Evolutionary conservation across 2,329 filamentous ascomycete genomes (phyloP), one percentile per base, ranked within the genome.

Genomic region (Emmonsiellopsis sp.): DNA sequence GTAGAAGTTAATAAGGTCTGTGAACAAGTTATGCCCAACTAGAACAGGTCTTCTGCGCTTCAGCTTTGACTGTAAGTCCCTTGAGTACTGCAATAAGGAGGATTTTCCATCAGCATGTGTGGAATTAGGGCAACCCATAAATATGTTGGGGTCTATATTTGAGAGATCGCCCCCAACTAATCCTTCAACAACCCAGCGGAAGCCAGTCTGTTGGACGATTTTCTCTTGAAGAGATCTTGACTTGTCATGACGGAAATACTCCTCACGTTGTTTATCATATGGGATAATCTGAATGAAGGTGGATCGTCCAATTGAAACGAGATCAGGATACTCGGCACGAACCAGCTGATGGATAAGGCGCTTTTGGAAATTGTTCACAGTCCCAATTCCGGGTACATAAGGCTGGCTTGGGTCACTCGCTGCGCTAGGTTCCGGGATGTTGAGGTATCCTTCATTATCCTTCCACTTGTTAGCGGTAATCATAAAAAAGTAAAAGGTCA

Each of bases 311-410:
- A 70, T 62, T 2, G 72, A 69, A 34, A 68, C 68, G 44, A 76
- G 58, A 21, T 56, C 59, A 1, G 72, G 71, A 53, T 71, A 87
- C 58, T 86, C 83, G 11, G 75, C 76, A 10, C 81, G 75, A n/a
- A 87, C 75, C 10, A 86, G 71, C 59, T 86, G 83, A 61, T 87
- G 80, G 0, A 87, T 75, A 5, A 87, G 71, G 36, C 81, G 75
- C 63, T 83, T 81, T 62, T 87, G 83, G 59, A 80, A 86, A 0
- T 76, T 74, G 55, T 76, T 81, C 31, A 84, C 62, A 1, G 53
- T 27, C 21, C 21, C 21, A 27, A 27, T 5, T 5, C 21, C 21
- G 21, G 21, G 21, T 27, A 27, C 3, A 27, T 27, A 27, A 27
- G 21, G 21, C 21, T 27, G 54, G 4, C 50, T 54, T n/a, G 67